phyloP scores from a whole-genome alignment of 805 yeast genomes.

The Schwanniomyces occidentalis region DNA sequence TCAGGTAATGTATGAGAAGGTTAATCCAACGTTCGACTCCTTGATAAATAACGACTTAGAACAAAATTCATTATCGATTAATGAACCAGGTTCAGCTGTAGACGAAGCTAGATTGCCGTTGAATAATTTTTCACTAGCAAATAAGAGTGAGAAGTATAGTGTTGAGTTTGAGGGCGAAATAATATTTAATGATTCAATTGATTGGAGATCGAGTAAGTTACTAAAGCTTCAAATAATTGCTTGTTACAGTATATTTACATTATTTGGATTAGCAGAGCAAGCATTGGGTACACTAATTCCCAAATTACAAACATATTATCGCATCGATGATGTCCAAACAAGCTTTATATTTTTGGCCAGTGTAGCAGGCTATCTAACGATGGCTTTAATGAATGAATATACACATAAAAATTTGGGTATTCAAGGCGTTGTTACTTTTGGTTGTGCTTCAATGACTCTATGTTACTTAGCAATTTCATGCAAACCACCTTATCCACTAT shows the following conservation, averaged over 20 bases:
- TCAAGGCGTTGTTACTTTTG: constrained; percentile 42
- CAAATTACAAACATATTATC: constrained; percentile 46
- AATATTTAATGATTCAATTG: constrained; percentile 35
- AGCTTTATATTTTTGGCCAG: constrained; percentile 54
- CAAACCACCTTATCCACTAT: constrained; percentile 42
- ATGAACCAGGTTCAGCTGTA: too few species aligned
- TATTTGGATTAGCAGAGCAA: constrained; percentile 61
- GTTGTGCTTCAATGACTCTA: constrained; percentile 31
- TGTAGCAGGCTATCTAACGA: constrained; percentile 53
- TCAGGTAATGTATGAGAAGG: too few species aligned
- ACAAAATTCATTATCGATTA: too few species aligned
- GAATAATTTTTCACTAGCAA: too few species aligned
- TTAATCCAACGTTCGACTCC: too few species aligned
- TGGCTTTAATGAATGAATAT: constrained; percentile 50
- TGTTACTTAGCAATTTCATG: constrained; percentile 40
- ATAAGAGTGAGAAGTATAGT: constrained; percentile 6
- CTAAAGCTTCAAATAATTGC: constrained; percentile 46
- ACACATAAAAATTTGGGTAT: constrained; percentile 49
- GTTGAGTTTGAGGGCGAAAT: constrained; percentile 27
- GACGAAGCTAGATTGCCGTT: too few species aligned
- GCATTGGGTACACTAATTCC: constrained; percentile 62
- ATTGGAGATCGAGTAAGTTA: constrained; percentile 36
- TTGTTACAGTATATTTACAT: constrained; percentile 38
- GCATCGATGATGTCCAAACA: constrained; percentile 47
- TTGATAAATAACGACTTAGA: too few species aligned